Evolutionary conservation across 2,329 filamentous ascomycete genomes (phyloP), one percentile per base, ranked within the genome.

Genomic region (Daldinia eschscholtzii): DNA sequence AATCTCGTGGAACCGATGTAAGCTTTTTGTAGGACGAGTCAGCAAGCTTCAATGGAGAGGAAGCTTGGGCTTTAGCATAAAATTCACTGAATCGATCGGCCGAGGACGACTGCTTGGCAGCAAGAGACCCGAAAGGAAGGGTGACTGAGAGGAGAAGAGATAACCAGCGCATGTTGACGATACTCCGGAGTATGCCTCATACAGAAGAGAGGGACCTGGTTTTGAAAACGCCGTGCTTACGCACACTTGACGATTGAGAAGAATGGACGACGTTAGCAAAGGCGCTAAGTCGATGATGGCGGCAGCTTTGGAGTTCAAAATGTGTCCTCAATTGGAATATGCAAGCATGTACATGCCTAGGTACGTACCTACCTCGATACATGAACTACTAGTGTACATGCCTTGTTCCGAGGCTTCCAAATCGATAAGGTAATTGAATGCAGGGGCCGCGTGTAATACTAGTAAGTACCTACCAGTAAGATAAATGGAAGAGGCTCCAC

Each of bases 1-100:
- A 97, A 81, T 99, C 92, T 73, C 96, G 89, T 12, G 94, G 93
- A 0, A 88, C 82, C 15, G 88, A 83, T 2, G 93, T 97, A 73
- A 98, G 83, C 72, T 92, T 87, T 73, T 88, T 86, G 85, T 96
- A 99, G 55, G 86, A 84, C 26, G 83, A 81, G 80, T 97, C 94
- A 80, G 91, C 87, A 73, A 99, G 89, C 83, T 93, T 93, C 78
- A 97, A 76, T 4, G 94, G 91, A 28, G 87, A 81, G 3, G 87
- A 87, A 48, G 85, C 84, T 65, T 90, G 85, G 65, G 91, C 85
- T 79, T 94, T 90, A 72, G 87, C 79, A 78, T 91, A 89, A 82
- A 90, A 95, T 66, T 88, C 86, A 70, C 87, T 79, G 83, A 95
- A 97, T 76, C 88, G 89, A 79, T 93, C 88, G 69, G 78, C 82